A percentile compares a stretch with the other conserved stretches of the same genome.
Evolutionary conservation across 192 early-diverging fungal genomes (phyloP).

Genomic region (Cetraspora pellucida): DNA sequence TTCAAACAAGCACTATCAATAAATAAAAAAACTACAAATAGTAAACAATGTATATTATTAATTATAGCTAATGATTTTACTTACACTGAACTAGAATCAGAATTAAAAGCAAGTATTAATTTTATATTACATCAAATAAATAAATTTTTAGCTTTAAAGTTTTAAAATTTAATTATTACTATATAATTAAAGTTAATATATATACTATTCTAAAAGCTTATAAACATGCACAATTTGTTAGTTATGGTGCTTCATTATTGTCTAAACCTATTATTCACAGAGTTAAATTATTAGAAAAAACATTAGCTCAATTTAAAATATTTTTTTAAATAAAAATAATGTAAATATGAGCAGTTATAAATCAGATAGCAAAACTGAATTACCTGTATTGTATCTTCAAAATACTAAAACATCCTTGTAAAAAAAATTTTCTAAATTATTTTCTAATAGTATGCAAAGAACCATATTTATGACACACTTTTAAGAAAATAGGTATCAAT

Average conservation of each 20-base stretch:
- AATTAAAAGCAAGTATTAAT: not conserved
- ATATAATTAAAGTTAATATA: not conserved
- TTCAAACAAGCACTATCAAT: not conserved
- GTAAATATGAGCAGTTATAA: slow-evolving; percentile 5
- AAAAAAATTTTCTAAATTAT: not conserved
- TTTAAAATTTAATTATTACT: not conserved
- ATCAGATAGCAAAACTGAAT: not conserved
- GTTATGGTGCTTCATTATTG: not conserved
- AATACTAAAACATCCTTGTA: not conserved
- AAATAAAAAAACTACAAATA: not conserved
- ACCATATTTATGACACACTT: not conserved
- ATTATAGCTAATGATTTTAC: not conserved
- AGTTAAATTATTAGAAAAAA: not conserved
- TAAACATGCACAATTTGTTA: not conserved
- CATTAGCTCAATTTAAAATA: not conserved
- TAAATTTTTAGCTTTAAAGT: not conserved
- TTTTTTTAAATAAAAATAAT: not conserved
- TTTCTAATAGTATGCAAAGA: not conserved
- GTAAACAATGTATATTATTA: not conserved
- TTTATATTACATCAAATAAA: not conserved
- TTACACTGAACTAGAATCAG: not conserved
- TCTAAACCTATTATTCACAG: not conserved
- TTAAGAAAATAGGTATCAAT: not conserved
- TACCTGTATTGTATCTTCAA: not conserved
- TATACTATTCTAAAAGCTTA: not conserved